Evolutionary conservation across 306 rosid species (phyloP), one percentile per base, ranked within the genome.

Genomic region (Erythrophleum fordii): DNA sequence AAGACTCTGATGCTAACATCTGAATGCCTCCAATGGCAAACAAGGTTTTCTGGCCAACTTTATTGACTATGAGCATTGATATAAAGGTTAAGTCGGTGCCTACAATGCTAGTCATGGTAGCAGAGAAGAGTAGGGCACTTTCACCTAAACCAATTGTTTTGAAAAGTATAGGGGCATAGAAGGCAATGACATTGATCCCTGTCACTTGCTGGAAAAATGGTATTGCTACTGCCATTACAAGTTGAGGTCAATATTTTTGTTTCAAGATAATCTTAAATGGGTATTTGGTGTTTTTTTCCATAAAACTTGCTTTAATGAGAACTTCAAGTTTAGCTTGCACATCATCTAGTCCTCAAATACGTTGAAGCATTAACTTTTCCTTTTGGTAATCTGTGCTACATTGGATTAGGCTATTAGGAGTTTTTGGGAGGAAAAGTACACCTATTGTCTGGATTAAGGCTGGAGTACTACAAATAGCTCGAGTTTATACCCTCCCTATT

Each of bases 321-420:
- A 17, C 31, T 23, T 58, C 65, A 58, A 58, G 69, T 39, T 89
- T 89, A 28, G 68, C 80, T 49, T 87, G 80, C n/a, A 89, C 86
- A 4, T 87, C 88, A 6, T 79, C 83, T 3, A 44, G 64, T 45
- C 93, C 91, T 42, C 35, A 35, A 25, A 58, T 85, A 6, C 79
- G 85, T 73, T 69, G 92, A 62, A 91, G 90, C 86, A 85, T 79
- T 45, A 42, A 66, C 85, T 86, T 84, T 28, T 90, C 97, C 52
- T 80, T 86, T 49, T 80, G 83, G 22, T 86, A 86, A 58, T 86
- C 83, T 9, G 65, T 41, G 72, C 68, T 56, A 49, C 81, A 88
- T 73, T 91, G 98, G 73, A 91, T 89, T 76, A 90, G 25, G 86
- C 97, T 91, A 76, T 83, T 93, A 73, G 98, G 98, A 17, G 97